phyloP scores from a whole-genome alignment of 495 filamentous ascomycete genomes.

The Platismatia glauca region DNA sequence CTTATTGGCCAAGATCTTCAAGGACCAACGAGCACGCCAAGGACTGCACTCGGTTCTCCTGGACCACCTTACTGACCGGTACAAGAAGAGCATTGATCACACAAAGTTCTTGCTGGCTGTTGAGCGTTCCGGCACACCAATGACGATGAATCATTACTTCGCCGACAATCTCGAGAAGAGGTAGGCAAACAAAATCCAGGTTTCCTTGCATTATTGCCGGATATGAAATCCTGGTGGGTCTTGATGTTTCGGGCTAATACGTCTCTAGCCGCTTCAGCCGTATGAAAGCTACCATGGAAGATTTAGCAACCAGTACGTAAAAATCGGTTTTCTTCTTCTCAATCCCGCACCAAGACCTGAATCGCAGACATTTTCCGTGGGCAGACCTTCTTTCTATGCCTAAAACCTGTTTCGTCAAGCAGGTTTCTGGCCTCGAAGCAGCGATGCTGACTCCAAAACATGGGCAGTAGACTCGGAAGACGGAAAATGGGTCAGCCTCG shows the following conservation, averaged over 20 bases:
- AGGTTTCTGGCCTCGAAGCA: not conserved
- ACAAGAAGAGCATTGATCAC: constrained; percentile 36
- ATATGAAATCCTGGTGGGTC: not conserved
- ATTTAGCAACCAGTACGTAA: not conserved
- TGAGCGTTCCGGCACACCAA: constrained; percentile 37
- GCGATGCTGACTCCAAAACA: not conserved
- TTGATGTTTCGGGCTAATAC: not conserved
- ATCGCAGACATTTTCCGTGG: not conserved
- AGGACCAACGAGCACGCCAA: constrained; percentile 31
- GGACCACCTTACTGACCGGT: constrained; percentile 36
- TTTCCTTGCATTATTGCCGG: not conserved
- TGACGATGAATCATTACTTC: constrained; percentile 48
- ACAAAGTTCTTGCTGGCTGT: constrained; percentile 40
- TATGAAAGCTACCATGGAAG: constrained; percentile 21
- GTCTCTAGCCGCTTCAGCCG: constrained; percentile 21
- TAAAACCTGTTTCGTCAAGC: not conserved
- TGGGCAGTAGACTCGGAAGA: not conserved
- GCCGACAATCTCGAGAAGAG: constrained; percentile 39
- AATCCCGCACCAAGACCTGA: not conserved
- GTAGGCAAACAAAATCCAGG: constrained; percentile 15
- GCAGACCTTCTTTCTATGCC: not conserved
- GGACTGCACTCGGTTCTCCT: constrained; percentile 36
- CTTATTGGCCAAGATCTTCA: constrained; percentile 31
- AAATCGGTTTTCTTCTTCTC: not conserved
- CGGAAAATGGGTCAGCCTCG: constrained; percentile 23